Evolutionary conservation across 2,329 filamentous ascomycete species (phyloP), one percentile per base, ranked within the genome.

Genomic region (Talaromyces islandicus): DNA sequence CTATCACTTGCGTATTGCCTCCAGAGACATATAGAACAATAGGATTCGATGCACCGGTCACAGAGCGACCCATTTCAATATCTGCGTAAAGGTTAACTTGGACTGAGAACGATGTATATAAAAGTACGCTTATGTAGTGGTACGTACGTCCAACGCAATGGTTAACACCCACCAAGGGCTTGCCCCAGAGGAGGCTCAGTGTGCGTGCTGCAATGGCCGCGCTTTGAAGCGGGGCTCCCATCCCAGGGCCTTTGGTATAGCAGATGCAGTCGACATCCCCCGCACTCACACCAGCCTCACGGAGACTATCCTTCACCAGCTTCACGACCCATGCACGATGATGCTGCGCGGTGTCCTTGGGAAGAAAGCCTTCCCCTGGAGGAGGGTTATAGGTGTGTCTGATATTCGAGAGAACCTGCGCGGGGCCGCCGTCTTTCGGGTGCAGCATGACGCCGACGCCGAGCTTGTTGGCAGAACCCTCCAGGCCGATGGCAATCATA

Each of bases 391-490:
- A 99, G 21, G 94, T 99, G 79, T 97, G 90, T 58, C 94, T 89
- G 66, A 99, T 83, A 79, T 99, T 99, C 72, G 92, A 88, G 66
- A 99, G 90, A 72, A 99, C 88, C 65, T 81, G 78, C 21, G 88
- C 83, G 41, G 82, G 78, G 61, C 78, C 75, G 70, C 76, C 72
- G 62, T 81, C 78, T 29, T 78, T 78, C 70, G 63, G 78, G 79
- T 97, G 94, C 25, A 86, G 84, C 73, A 99, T 96, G 61, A 99
- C 81, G 70, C 94, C 94, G 61, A 97, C 88, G 66, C 93, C 94
- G 57, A 99, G 86, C 78, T 99, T 99, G 82, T 99, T 99, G 77
- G 94, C 94, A 60, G 91, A 96, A 74, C 94, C 93, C 81, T 99
- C 94, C 72, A 91, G 83, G 24, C 88, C 88, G 68, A 90, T 82